phyloP scores from a whole-genome alignment of 495 filamentous ascomycete species.

The Immersiella caudata region DNA sequence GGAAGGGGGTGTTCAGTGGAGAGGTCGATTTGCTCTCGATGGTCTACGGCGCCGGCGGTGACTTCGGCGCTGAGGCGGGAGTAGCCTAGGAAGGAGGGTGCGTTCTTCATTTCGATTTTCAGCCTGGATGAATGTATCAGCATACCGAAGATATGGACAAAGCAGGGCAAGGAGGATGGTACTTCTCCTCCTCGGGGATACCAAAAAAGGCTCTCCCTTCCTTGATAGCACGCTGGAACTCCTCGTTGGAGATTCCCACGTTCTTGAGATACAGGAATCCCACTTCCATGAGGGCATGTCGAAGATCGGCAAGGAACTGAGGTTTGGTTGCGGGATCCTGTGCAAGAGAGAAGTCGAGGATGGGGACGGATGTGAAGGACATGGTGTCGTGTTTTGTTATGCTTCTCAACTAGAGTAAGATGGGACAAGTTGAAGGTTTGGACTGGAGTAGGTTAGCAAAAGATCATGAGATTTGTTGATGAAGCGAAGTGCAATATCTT shows the following conservation, averaged over 20 bases:
- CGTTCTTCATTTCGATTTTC: conserved; percentile 89
- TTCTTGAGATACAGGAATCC: conserved; percentile 93
- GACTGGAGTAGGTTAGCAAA: no score
- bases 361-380: conserved; percentile 77
- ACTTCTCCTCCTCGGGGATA: conserved; percentile 78
- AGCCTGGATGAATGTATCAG: no score
- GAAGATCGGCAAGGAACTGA: conserved; percentile 69
- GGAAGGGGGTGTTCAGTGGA: conserved; percentile 74
- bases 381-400: conserved; percentile 30
- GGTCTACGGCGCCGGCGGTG: conserved; percentile 61
- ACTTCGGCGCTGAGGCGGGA: conserved; percentile 64
- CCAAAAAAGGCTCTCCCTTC: conserved; percentile 79
- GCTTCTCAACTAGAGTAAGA: no score
- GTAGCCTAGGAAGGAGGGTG: conserved; percentile 65
- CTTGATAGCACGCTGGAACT: conserved; percentile 68
- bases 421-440: no score
- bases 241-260: conserved; percentile 68
- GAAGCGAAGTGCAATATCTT: neutral
- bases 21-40: conserved; percentile 91
- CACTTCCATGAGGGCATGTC: conserved; percentile 81
- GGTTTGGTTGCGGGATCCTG: conserved; percentile 69
- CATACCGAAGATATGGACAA: no score
- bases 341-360: conserved; percentile 75
- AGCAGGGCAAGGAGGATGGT: no score
- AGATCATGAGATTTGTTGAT: neutral